A percentile compares a stretch with the other conserved stretches of the same genome.
phyloP scores from a whole-genome alignment of 257 asterid genomes.

The Galeopsis tetrahit region DNA sequence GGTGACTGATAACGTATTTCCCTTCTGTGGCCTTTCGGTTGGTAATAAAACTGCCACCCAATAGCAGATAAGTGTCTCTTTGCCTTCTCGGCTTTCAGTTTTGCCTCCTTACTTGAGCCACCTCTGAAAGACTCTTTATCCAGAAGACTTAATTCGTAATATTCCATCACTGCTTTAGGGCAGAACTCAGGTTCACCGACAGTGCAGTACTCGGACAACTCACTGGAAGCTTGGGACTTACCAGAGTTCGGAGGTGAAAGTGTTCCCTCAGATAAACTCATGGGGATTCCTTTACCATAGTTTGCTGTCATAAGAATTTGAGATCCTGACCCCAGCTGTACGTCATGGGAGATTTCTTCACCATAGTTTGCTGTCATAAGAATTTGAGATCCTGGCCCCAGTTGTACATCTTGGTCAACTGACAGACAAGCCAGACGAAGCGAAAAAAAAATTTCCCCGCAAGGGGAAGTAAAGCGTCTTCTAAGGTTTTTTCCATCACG shows the following conservation, averaged over 20 bases:
- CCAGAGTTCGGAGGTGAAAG: conserved; percentile 29
- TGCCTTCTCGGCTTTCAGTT: conserved; percentile 40
- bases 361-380: no score
- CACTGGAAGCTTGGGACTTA: conserved; percentile 39
- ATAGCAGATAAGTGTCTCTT: conserved; percentile 60
- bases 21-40: conserved; percentile 24
- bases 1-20: conserved; percentile 63
- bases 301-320: conserved; percentile 23
- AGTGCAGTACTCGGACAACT: conserved; percentile 34
- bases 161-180: conserved; percentile 66
- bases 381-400: no score
- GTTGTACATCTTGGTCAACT: neutral
- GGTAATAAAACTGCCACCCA: conserved; percentile 64
- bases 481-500: conserved; percentile 14
- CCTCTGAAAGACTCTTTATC: neutral
- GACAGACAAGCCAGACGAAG: conserved; percentile 38
- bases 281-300: conserved; percentile 5
- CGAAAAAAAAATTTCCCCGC: conserved; percentile 43
- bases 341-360: neutral
- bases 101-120: neutral
- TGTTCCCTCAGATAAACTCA: conserved; percentile 32
- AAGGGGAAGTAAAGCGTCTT: conserved; percentile 58
- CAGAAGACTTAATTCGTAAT: conserved; percentile 10
- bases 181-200: conserved; percentile 47
- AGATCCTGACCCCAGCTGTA: conserved; percentile 39